Conservation (phyloP, 148 eudicot genomes). For the Mesembryanthemum crystallinum region DNA sequence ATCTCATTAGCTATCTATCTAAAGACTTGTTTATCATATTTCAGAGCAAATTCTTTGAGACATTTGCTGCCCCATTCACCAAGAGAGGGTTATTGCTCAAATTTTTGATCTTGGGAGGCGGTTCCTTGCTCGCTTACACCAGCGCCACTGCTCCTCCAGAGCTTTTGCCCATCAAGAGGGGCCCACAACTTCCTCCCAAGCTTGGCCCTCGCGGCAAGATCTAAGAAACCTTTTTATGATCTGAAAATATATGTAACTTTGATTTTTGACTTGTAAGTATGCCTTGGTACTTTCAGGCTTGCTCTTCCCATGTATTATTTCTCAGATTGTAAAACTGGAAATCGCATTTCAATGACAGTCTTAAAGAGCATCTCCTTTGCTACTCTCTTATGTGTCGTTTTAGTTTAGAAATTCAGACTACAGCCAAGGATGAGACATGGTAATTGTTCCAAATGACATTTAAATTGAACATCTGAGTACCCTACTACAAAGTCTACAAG, state of each 20-base stretch:
- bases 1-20: neutral
- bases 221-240: conserved; percentile 33
- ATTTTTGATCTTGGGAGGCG: conserved; percentile 90
- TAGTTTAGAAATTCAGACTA: neutral
- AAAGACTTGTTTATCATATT: conserved; percentile 11
- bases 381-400: neutral
- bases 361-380: conserved; percentile 12
- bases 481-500: conserved; percentile 3
- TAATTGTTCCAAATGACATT: neutral
- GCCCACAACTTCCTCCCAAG: conserved; percentile 97
- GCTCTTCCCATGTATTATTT: conserved; percentile 12
- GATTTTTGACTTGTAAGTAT: conserved; percentile 31
- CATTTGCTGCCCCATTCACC: conserved; percentile 98
- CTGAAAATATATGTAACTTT: neutral
- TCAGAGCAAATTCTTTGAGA: conserved; percentile 99
- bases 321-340: conserved; percentile 15
- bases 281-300: conserved; percentile 19
- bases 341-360: conserved; percentile 14
- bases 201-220: conserved; percentile 90
- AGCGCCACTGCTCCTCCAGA: conserved; percentile 79
- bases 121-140: conserved; percentile 71
- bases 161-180: conserved; percentile 78
- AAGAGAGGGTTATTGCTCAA: conserved; percentile 97
- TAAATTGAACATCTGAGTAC: conserved; percentile 11
- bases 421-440: neutral